phyloP scores from a whole-genome alignment of 768 basidiomycete species.

The Agaricus blazei region DNA sequence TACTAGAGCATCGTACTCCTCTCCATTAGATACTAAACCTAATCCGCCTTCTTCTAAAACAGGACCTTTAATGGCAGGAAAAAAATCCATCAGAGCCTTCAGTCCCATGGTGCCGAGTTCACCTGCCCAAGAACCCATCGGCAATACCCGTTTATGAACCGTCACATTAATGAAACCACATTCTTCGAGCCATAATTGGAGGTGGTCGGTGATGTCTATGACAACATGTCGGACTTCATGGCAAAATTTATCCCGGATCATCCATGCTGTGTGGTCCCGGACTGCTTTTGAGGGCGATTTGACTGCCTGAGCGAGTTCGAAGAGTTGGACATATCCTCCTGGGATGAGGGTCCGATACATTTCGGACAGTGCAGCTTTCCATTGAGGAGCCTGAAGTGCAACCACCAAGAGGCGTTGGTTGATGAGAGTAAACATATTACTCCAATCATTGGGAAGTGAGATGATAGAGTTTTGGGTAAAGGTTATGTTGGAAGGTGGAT shows the following conservation, averaged over 20 bases:
- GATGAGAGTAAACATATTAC: constrained; percentile 2
- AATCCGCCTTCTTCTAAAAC: constrained; percentile 8
- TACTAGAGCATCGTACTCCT: constrained; percentile 10
- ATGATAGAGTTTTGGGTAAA: not conserved
- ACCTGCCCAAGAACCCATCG: constrained; percentile 2
- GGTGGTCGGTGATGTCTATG: constrained; percentile 7
- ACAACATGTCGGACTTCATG: constrained; percentile 1
- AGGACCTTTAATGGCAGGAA: not conserved
- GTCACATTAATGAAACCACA: constrained; percentile 7
- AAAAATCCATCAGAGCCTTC: not conserved
- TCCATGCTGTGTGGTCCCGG: not conserved
- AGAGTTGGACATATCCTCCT: constrained; percentile 9
- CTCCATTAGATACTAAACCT: not conserved
- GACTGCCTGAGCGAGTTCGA: not conserved
- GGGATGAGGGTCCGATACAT: constrained; percentile 8
- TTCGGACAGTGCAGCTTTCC: constrained; percentile 8
- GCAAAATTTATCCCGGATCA: not conserved
- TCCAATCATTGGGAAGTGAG: constrained; percentile 8
- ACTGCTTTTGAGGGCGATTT: constrained; percentile 1
- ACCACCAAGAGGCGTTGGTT: constrained; percentile 11
- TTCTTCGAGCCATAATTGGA: not conserved
- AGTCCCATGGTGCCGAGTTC: not conserved
- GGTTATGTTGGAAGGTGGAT: too few relatives aligned
- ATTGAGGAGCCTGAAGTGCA: constrained; percentile 3
- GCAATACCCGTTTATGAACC: not conserved